Conservation (phyloP, 192 early-diverging fungal species). For the Gonapodya sp. region DNA sequence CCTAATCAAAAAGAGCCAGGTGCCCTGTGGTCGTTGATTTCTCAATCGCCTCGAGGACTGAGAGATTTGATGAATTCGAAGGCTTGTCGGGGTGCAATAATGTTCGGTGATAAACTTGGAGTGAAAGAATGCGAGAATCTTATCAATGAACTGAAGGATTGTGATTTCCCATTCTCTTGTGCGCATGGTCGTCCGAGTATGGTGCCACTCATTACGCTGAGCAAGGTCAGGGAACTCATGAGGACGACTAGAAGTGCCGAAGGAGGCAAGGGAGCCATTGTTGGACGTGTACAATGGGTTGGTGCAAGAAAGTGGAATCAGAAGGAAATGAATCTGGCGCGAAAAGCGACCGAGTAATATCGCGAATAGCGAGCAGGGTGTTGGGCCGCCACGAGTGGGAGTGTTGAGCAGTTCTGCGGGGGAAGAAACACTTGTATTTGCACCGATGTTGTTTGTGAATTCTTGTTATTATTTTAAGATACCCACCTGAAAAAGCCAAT, state of each 20-base stretch:
- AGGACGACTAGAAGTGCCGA: not conserved
- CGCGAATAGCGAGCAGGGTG: too few relatives aligned
- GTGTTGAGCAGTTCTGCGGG: too few relatives aligned
- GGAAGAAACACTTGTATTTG: too few relatives aligned
- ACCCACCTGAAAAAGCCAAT: too few relatives aligned
- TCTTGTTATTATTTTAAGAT: too few relatives aligned
- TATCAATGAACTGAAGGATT: not conserved
- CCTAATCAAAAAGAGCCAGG: not conserved
- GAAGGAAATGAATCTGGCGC: too few relatives aligned
- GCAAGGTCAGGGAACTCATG: not conserved
- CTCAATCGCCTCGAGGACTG: not conserved
- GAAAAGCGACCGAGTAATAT: too few relatives aligned
- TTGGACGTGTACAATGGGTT: not conserved
- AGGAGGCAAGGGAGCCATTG: not conserved
- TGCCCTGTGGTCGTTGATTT: not conserved
- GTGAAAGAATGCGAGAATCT: not conserved
- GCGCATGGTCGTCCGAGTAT: not conserved
- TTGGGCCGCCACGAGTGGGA: too few relatives aligned
- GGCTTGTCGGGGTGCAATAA: conserved; percentile 5
- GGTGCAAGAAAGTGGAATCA: not conserved
- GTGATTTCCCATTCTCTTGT: conserved; percentile 3
- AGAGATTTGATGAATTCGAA: not conserved
- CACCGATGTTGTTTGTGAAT: too few relatives aligned
- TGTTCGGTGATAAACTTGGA: not conserved
- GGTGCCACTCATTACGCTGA: not conserved